phyloP scores from a whole-genome alignment of 75 land plant species.

The Larix kaempferi region DNA sequence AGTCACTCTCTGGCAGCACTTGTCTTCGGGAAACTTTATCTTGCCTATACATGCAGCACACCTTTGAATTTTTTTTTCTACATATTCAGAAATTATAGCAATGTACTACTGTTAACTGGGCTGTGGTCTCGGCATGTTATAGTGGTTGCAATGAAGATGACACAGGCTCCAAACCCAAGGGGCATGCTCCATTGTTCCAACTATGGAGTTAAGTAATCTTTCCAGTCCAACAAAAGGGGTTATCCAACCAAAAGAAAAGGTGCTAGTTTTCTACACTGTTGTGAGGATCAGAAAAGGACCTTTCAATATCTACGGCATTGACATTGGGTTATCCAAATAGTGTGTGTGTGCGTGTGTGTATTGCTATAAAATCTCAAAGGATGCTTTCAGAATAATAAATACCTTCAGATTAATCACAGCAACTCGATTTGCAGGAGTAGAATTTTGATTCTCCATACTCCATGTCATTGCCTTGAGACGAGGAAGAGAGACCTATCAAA shows the following conservation, averaged over 20 bases:
- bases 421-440: constrained; percentile 20
- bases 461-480: constrained; percentile 46
- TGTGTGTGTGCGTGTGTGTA: background rate
- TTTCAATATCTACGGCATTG: too few relatives aligned
- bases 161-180: background rate
- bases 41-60: too few relatives aligned
- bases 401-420: constrained; percentile 35
- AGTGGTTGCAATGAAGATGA: background rate
- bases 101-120: too few relatives aligned
- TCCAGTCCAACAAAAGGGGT: too few relatives aligned
- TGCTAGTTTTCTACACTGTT: background rate
- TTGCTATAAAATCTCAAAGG: background rate
- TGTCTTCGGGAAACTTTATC: too few relatives aligned
- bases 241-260: too few relatives aligned
- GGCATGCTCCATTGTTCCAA: too few relatives aligned
- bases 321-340: background rate
- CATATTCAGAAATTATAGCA: too few relatives aligned
- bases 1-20: too few relatives aligned
- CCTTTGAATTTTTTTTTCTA: too few relatives aligned
- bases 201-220: too few relatives aligned
- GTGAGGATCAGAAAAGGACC: background rate
- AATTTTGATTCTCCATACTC: constrained; percentile 31
- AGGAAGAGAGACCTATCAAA: constrained; percentile 23
- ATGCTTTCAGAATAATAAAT: background rate
- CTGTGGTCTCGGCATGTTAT: background rate